These are phyloP conservation scores for Schoenoplectus tabernaemontani DNA, from an alignment of 202 grass and related monocot species.

Conservation along the genomic window DNA sequence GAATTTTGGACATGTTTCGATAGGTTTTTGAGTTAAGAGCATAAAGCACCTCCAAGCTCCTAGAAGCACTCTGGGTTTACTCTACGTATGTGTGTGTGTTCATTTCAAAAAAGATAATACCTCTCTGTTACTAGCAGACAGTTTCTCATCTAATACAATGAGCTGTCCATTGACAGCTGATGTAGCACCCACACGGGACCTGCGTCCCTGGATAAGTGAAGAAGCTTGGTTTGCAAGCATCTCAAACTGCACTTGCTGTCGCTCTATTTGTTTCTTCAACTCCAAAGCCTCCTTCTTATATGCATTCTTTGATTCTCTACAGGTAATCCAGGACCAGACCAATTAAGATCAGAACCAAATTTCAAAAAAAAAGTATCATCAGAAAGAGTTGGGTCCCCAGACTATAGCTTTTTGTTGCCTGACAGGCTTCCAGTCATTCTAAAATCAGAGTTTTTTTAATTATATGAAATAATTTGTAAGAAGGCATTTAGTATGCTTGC, in stretches of 20 bases:
- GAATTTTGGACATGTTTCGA: too few relatives aligned
- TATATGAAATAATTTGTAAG: neutral
- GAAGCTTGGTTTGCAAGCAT: slow-evolving; percentile 73
- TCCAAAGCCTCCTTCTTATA: slow-evolving; percentile 67
- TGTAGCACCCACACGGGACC: slow-evolving; percentile 43
- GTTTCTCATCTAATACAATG: slow-evolving; percentile 47
- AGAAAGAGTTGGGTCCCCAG: neutral
- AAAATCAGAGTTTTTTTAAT: neutral
- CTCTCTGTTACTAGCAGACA: slow-evolving; percentile 67
- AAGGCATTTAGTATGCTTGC: neutral
- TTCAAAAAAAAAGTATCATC: neutral
- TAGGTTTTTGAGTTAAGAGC: too few relatives aligned
- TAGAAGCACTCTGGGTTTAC: too few relatives aligned
- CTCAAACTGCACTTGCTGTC: slow-evolving; percentile 65
- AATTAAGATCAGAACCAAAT: slow-evolving; percentile 27
- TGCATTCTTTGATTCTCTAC: slow-evolving; percentile 70
- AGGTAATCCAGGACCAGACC: slow-evolving; percentile 18
- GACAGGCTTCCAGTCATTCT: neutral
- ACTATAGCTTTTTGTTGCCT: neutral
- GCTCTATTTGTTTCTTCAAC: slow-evolving; percentile 80
- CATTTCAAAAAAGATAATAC: slow-evolving; percentile 42
- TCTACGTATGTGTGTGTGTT: too few relatives aligned
- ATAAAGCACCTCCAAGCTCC: too few relatives aligned
- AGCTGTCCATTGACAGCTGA: slow-evolving; percentile 51
- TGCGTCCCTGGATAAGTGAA: slow-evolving; percentile 63